Evolutionary conservation across 2,329 filamentous ascomycete genomes (phyloP), one percentile per base, ranked within the genome.

Genomic region (Fusarium praegraminearum): DNA sequence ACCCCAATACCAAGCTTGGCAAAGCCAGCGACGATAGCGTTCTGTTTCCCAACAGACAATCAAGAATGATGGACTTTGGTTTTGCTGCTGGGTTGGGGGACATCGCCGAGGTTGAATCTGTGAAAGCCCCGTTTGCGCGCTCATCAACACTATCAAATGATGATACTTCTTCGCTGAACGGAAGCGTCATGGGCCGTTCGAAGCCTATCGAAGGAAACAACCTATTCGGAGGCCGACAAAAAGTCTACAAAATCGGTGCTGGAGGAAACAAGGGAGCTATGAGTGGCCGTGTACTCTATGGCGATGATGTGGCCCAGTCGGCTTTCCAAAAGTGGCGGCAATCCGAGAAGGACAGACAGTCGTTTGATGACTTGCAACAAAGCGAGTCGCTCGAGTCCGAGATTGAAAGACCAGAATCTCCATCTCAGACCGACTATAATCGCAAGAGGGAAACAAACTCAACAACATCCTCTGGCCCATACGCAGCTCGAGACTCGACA

Each of bases 11-110:
- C 3, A 92, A 94, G 78, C 86, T 98, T 33, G 95, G 95, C 61
- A 98, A 98, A 80, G 95, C 95, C 18, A 96, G 92, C 79, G 95
- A 98, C 77, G 95, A 98, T 79, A 98, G 94, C 72, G 94, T 98
- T 5, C 82, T 98, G 22, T 92, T 89, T 68, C 92, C 92, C 5
- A 94, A 93, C 75, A 88, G 93, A 56, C 90, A 92, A 69, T 97
- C 94, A 1, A 88, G 91, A 61, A 81, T 97, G 70, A 81, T 89
- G 77, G 89, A 97, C 62, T 93, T 92, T 75, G 90, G 90, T 12
- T 80, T 81, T 40, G 73, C 87, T 57, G 85, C 85, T 18, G 83
- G 81, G 1, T 84, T 98, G 5, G 85, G 89, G 20, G 94, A 98
- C 77, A 98, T 98, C 73, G 93, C 94, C 24, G 96, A 99, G 81